Evolutionary conservation across 306 rosid species (phyloP).

Genomic region (Luffa aegyptiaca): DNA sequence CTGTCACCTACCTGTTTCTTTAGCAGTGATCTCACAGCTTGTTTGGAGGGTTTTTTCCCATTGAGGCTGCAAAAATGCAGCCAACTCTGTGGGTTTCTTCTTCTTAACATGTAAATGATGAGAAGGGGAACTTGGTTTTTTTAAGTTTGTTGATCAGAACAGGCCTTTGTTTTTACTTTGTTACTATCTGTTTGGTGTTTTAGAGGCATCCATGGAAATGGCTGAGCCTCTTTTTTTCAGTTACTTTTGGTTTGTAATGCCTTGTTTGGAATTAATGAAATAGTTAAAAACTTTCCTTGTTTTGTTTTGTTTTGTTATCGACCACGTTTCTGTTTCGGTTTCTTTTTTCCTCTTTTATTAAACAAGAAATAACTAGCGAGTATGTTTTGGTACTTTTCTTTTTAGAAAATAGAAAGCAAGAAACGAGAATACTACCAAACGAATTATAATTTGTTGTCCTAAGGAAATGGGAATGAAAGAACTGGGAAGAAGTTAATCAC

Average conservation of each 20-base stretch:
- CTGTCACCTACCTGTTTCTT: slow-evolving; percentile 27
- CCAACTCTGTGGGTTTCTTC: slow-evolving; percentile 14
- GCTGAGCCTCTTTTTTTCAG: neutral
- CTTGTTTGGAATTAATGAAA: slow-evolving; percentile 3
- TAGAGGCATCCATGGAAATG: neutral
- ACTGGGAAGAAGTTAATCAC: no score
- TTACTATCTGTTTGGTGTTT: neutral
- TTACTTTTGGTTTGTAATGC: slow-evolving; percentile 1
- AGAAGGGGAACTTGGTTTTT: neutral
- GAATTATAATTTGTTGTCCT: no score
- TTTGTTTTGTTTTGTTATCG: neutral
- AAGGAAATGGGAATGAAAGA: no score
- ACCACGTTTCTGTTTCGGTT: neutral
- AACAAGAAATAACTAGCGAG: no score
- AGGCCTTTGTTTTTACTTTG: neutral
- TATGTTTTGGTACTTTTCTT: no score
- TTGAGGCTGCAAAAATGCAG: slow-evolving; percentile 12
- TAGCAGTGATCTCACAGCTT: slow-evolving; percentile 27
- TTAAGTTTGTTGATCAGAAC: neutral
- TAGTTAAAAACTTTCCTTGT: neutral
- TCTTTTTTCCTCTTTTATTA: neutral
- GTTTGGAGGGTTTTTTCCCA: slow-evolving; percentile 21
- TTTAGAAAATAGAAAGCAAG: no score
- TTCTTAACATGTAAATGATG: slow-evolving; percentile 1
- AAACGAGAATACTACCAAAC: neutral